A percentile compares a stretch with the other conserved stretches of the same genome.
These are phyloP conservation scores for Noccaea bulbosa DNA, from an alignment of 345 rosid genomes.

Conservation along the genomic window DNA sequence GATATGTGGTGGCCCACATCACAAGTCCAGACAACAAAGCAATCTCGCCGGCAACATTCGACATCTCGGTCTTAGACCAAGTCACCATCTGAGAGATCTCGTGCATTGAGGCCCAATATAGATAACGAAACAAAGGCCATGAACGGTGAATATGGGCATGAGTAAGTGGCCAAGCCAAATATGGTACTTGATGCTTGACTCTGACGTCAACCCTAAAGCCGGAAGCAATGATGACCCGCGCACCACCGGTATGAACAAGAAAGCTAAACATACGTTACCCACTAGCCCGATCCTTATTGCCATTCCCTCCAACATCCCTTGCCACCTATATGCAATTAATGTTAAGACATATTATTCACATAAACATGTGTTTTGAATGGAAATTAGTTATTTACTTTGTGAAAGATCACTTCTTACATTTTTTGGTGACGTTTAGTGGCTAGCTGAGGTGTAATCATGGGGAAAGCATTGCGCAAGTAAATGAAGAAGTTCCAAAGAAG, in stretches of 20 bases:
- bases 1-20: conserved; percentile 73
- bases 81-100: conserved; percentile 49
- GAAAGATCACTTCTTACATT: conserved; percentile 45
- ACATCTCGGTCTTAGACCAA: conserved; percentile 52
- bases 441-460: conserved; percentile 41
- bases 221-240: conserved; percentile 80
- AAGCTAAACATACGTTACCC: conserved; percentile 60
- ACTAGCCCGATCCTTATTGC: conserved; percentile 56
- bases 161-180: conserved; percentile 81
- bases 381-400: background rate
- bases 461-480: conserved; percentile 50
- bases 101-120: conserved; percentile 48
- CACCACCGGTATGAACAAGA: conserved; percentile 79
- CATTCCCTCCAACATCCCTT: conserved; percentile 45
- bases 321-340: conserved; percentile 54
- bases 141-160: conserved; percentile 63
- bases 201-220: conserved; percentile 70
- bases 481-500: conserved; percentile 61
- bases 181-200: conserved; percentile 82
- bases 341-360: background rate
- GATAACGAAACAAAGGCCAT: conserved; percentile 60
- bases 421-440: conserved; percentile 45
- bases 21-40: conserved; percentile 61
- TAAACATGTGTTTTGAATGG: background rate
- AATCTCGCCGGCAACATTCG: conserved; percentile 76